These are phyloP conservation scores for Arthrobotrys sinensis DNA, from an alignment of 2,329 filamentous ascomycete genomes.

Conservation along the genomic window DNA sequence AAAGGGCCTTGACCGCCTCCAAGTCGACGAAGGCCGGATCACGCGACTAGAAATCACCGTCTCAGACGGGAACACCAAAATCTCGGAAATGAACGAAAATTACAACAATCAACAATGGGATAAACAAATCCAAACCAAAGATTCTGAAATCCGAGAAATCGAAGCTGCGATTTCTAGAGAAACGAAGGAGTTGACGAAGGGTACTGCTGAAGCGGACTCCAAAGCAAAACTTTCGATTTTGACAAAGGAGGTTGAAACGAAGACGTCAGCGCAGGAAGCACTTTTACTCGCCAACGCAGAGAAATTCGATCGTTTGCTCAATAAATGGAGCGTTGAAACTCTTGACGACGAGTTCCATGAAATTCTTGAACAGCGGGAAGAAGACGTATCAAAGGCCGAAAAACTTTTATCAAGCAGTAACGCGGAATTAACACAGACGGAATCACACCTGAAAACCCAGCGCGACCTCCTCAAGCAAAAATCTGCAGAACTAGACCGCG, in stretches of 20 bases:
- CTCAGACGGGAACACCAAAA: constrained; percentile 75
- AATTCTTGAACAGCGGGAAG: constrained; percentile 62
- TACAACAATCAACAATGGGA: constrained; percentile 79
- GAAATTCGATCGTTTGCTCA: constrained; percentile 77
- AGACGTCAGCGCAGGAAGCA: constrained; percentile 67
- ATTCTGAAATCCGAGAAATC: constrained; percentile 76
- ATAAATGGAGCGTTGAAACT: constrained; percentile 78
- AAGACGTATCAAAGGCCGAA: constrained; percentile 63
- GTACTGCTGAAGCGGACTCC: constrained; percentile 84
- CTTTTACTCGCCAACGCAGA: constrained; percentile 71
- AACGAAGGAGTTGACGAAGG: constrained; percentile 85
- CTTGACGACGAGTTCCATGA: constrained; percentile 80
- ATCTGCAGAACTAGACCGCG: constrained; percentile 71
- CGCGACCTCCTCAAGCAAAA: constrained; percentile 73
- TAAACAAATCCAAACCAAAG: constrained; percentile 77
- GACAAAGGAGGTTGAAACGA: constrained; percentile 83
- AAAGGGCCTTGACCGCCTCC: constrained; percentile 78
- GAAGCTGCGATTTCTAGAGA: constrained; percentile 82
- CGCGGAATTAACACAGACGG: constrained; percentile 52
- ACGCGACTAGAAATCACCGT: constrained; percentile 82
- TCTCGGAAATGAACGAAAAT: constrained; percentile 76
- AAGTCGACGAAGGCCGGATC: constrained; percentile 87
- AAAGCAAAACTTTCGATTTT: constrained; percentile 86
- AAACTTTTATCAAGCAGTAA: constrained; percentile 48
- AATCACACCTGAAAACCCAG: constrained; percentile 56